Evolutionary conservation across 129 eudicot genomes (phyloP).

Genomic region (Tagetes erecta): DNA sequence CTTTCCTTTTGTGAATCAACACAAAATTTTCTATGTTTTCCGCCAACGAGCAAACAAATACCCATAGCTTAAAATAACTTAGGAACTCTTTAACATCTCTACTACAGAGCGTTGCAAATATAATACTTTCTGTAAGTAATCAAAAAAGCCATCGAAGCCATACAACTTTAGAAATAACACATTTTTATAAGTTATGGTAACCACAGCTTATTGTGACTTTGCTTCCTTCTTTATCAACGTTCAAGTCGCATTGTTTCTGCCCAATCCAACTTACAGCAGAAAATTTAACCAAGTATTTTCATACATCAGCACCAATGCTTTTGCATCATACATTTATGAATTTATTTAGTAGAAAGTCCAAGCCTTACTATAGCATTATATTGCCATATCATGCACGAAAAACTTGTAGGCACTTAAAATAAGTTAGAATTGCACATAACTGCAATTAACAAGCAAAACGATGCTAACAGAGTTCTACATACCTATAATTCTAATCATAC

Average conservation of each 20-base stretch:
- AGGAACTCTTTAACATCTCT: background rate
- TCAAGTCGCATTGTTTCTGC: constrained; percentile 12
- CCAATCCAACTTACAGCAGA: constrained; percentile 9
- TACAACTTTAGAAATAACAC: background rate
- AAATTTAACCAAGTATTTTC: constrained; percentile 2
- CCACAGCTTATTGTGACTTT: constrained; percentile 4
- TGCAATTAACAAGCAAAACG: constrained; percentile 11
- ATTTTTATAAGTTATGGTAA: background rate
- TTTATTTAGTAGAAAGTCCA: background rate
- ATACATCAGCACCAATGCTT: constrained; percentile 14
- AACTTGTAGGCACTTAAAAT: background rate
- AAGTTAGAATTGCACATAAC: background rate
- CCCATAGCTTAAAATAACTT: background rate
- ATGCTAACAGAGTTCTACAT: constrained; percentile 19
- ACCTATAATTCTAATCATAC: background rate
- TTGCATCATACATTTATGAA: background rate
- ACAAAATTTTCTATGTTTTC: background rate
- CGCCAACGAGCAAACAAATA: background rate
- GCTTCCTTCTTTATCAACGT: constrained; percentile 7
- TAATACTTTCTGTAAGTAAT: constrained; percentile 1
- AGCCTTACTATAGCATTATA: constrained; percentile 10
- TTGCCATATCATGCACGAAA: constrained; percentile 14
- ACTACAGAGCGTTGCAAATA: background rate
- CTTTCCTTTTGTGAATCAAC: constrained; percentile 18
- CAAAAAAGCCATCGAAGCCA: background rate